phyloP scores from a whole-genome alignment of 805 yeast species.

The Nakazawaea populi region DNA sequence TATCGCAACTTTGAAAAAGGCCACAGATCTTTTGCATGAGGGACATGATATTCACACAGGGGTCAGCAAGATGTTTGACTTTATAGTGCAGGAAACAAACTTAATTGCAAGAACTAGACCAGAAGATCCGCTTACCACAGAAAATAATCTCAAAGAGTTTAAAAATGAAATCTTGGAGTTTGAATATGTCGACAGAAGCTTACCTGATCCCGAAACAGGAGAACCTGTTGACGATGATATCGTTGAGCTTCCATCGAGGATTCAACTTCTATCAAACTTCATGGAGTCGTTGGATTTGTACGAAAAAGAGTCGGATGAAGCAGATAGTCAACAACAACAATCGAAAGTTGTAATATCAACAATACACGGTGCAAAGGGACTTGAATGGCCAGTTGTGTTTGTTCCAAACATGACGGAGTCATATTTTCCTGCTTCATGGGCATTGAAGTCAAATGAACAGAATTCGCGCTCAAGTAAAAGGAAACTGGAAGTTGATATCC shows the following conservation, averaged over 20 bases:
- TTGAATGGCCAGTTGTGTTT: slow-evolving; percentile 93
- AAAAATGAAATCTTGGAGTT: slow-evolving; percentile 20
- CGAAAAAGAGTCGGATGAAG: slow-evolving; percentile 22
- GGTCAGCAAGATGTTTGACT: slow-evolving; percentile 15
- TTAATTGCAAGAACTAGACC: slow-evolving; percentile 15
- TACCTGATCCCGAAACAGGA: slow-evolving; percentile 6
- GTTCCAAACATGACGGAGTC: slow-evolving; percentile 69
- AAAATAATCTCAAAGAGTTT: slow-evolving; percentile 21
- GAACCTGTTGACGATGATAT: neutral
- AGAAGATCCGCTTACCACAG: slow-evolving; percentile 2
- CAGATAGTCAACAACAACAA: slow-evolving; percentile 11
- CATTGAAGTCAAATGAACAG: slow-evolving; percentile 24
- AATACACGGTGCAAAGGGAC: slow-evolving; percentile 88
- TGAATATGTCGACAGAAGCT: slow-evolving; percentile 17
- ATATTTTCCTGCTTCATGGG: slow-evolving; percentile 54
- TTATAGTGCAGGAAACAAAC: slow-evolving; percentile 15
- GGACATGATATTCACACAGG: slow-evolving; percentile 13
- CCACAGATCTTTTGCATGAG: slow-evolving; percentile 3
- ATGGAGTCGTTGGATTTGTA: slow-evolving; percentile 29
- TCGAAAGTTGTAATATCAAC: slow-evolving; percentile 52
- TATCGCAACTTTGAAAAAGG: slow-evolving; percentile 20
- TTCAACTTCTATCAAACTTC: slow-evolving; percentile 16
- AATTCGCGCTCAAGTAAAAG: slow-evolving; percentile 12
- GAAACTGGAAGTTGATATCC: neutral
- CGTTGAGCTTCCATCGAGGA: slow-evolving; percentile 9